A percentile compares a stretch with the other conserved stretches of the same genome.
Evolutionary conservation across 306 rosid genomes (phyloP).

Genomic region (cucumber (Cucumis sativus)): DNA sequence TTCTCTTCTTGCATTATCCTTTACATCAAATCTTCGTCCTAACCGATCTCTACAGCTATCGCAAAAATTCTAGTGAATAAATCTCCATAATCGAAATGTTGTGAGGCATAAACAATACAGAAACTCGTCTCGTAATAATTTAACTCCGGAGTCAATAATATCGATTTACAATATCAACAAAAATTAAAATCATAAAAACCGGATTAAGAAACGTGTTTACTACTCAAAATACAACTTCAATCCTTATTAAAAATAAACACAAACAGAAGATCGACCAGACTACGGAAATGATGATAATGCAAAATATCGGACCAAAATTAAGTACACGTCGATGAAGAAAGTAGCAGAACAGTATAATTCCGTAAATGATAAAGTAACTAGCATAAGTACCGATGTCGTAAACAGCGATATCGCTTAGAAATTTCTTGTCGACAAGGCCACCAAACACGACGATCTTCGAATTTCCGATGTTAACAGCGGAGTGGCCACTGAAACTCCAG

Average conservation of each 20-base stretch:
- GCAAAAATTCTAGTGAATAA: not conserved
- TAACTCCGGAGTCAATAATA: not conserved
- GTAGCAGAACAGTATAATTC: not conserved
- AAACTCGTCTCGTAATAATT: not conserved
- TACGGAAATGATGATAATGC: not conserved
- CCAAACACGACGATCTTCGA: slow-evolving; percentile 91
- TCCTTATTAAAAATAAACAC: not conserved
- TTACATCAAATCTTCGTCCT: not conserved
- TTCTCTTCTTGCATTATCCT: not conserved
- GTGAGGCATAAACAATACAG: not conserved
- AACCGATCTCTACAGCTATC: not conserved
- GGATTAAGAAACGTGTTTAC: not conserved
- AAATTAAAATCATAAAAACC: not conserved
- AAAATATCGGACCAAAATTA: not conserved
- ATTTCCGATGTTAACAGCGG: slow-evolving; percentile 70
- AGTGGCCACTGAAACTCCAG: slow-evolving; percentile 60
- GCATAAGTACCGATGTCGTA: slow-evolving; percentile 50
- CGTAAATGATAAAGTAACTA: not conserved
- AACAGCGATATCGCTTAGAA: slow-evolving; percentile 60
- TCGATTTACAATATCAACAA: not conserved
- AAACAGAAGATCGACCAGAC: not conserved
- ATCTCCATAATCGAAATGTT: not conserved
- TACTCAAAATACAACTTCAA: not conserved
- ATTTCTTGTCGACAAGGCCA: slow-evolving; percentile 79
- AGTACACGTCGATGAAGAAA: not conserved